Evolutionary conservation across 2,329 filamentous ascomycete genomes (phyloP).

Genomic region (Calonectria hongkongensis): DNA sequence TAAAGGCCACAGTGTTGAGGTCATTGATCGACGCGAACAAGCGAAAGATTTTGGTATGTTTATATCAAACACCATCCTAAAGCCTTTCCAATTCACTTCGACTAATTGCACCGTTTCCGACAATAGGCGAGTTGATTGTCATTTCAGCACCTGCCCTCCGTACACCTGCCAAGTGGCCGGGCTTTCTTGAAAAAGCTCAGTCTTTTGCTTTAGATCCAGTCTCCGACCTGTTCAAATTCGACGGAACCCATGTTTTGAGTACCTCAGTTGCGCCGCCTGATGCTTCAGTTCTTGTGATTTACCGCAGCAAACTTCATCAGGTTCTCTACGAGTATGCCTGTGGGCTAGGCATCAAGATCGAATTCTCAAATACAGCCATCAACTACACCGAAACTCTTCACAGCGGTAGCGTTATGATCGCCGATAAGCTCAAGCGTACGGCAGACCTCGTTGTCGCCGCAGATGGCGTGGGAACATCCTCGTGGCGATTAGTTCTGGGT

Average conservation of each 20-base stretch:
- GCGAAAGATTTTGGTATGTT: constrained; percentile 9
- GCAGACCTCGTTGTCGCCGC: constrained; percentile 2
- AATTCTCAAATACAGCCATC: not conserved
- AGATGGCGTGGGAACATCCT: not conserved
- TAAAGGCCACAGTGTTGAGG: constrained; percentile 4
- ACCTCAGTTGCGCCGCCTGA: not conserved
- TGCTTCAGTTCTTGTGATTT: constrained; percentile 3
- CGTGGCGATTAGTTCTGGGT: constrained; percentile 5
- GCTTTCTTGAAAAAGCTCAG: constrained; percentile 11
- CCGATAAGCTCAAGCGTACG: not conserved
- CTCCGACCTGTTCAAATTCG: constrained; percentile 11
- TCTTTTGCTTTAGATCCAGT: constrained; percentile 1
- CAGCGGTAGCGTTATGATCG: not conserved
- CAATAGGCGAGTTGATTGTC: constrained; percentile 5
- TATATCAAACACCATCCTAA: too few species aligned
- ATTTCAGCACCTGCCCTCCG: constrained; percentile 5
- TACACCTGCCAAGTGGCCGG: constrained; percentile 3
- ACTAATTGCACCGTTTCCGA: not conserved
- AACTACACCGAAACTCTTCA: not conserved
- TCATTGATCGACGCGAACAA: not conserved
- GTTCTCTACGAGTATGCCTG: constrained; percentile 12
- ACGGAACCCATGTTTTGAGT: not conserved
- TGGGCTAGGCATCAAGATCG: constrained; percentile 1
- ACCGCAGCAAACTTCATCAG: constrained; percentile 14
- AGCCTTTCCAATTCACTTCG: not conserved